Base-by-base conservation (phyloP, 108 stramenopile genomes). In the Cyclotella baltica region DNA sequence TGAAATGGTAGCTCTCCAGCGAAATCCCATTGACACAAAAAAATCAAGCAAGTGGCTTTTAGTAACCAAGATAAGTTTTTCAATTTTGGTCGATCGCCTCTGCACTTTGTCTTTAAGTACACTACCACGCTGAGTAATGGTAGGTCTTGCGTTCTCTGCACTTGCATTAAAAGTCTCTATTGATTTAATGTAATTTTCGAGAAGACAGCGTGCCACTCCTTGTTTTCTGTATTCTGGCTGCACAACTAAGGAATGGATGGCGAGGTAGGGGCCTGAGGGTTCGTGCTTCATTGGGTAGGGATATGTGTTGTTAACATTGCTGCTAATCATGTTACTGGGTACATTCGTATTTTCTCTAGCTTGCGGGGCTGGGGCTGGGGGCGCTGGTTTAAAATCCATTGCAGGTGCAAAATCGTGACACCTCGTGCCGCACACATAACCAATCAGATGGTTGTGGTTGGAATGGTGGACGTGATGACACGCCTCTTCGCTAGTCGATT, bases 211-310 rank as follows among this genome's bases (percentile, higher is more conserved):
- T 13, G 83, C 90, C 20, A 92, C 52, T 23, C 93, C 91, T 57
- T 67, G 19, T 16, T 78, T 52, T 65, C 89, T 87, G 65, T 93
- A 86, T 73, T 87, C 87, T 61, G 83, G 59, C 27, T 69, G 77
- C 15, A 95, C 88, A 0, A 92, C 93, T 34, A 97, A 86, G 0
- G 89, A 92, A 72, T 97, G 98, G 58, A 98, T 93, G 70, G 92
- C 93, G 20, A 98, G 73, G 0, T 91, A 81, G 9, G 75, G 55
- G 10, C 96, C 96, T 11, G 40, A 53, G 18, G 96, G 85, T 63
- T 90, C 88, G 65, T 98, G 97, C 27, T 70, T 78, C 50, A 83
- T 63, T 0, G 69, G 52, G 48, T 77, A 77, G 9, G 33, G 76
- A 40, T 62, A 69, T 55, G 34, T 15, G 13, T 25, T 43, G 22